Evolutionary conservation across 2,329 filamentous ascomycete species (phyloP), one percentile per base, ranked within the genome.

Genomic region (Penicillium digitatum): DNA sequence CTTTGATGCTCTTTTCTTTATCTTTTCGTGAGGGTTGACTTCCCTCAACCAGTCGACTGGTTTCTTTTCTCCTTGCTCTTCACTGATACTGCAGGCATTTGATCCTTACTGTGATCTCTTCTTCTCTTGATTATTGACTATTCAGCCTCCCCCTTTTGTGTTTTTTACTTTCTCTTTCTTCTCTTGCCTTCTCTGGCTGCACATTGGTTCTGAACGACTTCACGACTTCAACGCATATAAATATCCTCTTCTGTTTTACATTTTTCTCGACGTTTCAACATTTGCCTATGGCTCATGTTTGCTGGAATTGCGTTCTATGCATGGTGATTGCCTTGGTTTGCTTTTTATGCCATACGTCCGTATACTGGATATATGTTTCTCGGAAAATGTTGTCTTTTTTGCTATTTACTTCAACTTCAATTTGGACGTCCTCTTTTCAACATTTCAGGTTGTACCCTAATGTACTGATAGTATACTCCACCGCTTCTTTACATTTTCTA

Each of bases 321-420:
- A 54, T 54, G 46, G 52, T 32, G 52, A 35, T 31, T 50, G 38
- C 12, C 46, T 38, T 51, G 22, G 31, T 54, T 51, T 51, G 39
- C 31, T 35, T 27, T 27, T 40, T 26, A 20, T 42, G 34, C 31
- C 39, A 44, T 37, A 45, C 34, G 18, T 45, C 43, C 7, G 20
- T 56, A 52, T 55, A 44, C 34, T 54, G 56, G 52, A 48, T 53
- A 51, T 52, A 56, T 47, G 48, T 39, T 47, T 52, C 16, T 40
- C n/a, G n/a, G n/a, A n/a, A n/a, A n/a, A n/a, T 37, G 12, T 32
- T 49, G 47, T 37, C n/a, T 20, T 20, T 43, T 46, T 34, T 32
- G 43, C 5, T 24, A 37, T 45, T 52, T 16, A 43, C 7, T 44
- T 22, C n/a, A 18, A 47, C 16, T 51, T 20, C 5, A 20, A 43